These are phyloP conservation scores for Mangifera indica DNA, from an alignment of 345 rosid species.

Conservation along the genomic window DNA sequence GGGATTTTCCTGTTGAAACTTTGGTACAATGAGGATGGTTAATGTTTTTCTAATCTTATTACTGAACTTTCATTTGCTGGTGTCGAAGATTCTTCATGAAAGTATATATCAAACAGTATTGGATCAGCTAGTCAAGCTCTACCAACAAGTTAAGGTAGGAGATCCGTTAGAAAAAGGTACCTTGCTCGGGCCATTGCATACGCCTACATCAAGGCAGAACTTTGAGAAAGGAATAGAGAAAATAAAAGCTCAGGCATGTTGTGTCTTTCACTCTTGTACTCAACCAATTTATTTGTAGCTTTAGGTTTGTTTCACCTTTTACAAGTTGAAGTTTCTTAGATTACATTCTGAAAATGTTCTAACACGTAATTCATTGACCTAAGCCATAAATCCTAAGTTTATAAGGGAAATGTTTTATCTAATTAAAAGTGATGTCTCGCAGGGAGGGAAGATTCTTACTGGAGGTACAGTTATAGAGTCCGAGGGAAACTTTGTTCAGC, in stretches of 20 bases:
- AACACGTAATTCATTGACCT: background rate
- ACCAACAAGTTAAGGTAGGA: slow-evolving; percentile 90
- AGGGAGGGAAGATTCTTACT: slow-evolving; percentile 87
- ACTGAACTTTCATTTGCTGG: slow-evolving; percentile 22
- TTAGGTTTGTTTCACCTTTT: background rate
- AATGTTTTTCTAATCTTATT: background rate
- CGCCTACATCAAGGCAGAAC: slow-evolving; percentile 68
- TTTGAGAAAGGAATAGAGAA: slow-evolving; percentile 78
- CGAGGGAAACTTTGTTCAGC: slow-evolving; percentile 92
- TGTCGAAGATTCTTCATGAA: slow-evolving; percentile 80
- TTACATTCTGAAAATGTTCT: background rate
- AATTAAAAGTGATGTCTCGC: slow-evolving; percentile 20
- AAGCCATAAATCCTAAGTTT: background rate
- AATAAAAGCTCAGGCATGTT: slow-evolving; percentile 81
- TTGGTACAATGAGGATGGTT: background rate
- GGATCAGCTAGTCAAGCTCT: slow-evolving; percentile 66
- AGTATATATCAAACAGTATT: slow-evolving; percentile 65
- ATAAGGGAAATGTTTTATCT: background rate
- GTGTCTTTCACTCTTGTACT: slow-evolving; percentile 12
- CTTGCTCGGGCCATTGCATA: slow-evolving; percentile 84
- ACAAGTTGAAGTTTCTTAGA: background rate
- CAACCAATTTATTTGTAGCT: background rate
- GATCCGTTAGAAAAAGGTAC: slow-evolving; percentile 84
- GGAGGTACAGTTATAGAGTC: slow-evolving; percentile 71
- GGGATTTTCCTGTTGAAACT: slow-evolving; percentile 18